Base-by-base conservation (phyloP, 1,284 basidiomycete species). In the Leccinum fallax region DNA sequence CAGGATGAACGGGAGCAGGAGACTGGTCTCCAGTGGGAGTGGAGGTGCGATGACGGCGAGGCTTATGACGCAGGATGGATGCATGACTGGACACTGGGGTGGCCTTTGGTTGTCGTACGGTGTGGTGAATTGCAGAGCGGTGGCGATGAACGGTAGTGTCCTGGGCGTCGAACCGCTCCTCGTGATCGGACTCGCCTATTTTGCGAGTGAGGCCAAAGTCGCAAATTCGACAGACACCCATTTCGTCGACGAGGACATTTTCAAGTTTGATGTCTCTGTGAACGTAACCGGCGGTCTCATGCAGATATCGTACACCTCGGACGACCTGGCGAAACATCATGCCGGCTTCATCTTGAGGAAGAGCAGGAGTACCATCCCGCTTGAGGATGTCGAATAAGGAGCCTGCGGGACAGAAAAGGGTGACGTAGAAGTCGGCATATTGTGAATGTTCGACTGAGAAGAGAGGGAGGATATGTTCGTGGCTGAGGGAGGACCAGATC, bases 211-310 rank as follows among this genome's bases (percentile, higher is more conserved):
- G 83, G 57, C 94, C 94, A 77, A 96, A 96, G 76, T 96, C 94
- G 53, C 83, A 81, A 43, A 96, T 90, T 71, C 86, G 85, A 78
- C 91, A 92, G 38, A 87, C 82, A 57, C 93, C 93, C 75, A 85
- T 84, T 70, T 92, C 88, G 75, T 96, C 94, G 61, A 95, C 88
- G 57, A 99, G 84, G 54, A 98, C 89, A 78, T 99, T 99, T 79
- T 98, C 97, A 61, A 98, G 86, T 79, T 99, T 99, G 76, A 99
- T 82, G 78, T 99, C 95, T 66, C 94, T 86, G 78, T 98, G 95
- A 58, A 95, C 88, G 66, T 92, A 85, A 16, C 83, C 79, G 26
- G 87, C 90, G 54, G 86, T 84, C 64, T 90, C 86, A 76, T 98
- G 96, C 69, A 99, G 78, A 74, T 95, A 96, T 60, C 87, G 82